Evolutionary conservation across 2,329 filamentous ascomycete genomes (phyloP).

Genomic region (Ophiocordyceps polyrhachis-furcata): DNA sequence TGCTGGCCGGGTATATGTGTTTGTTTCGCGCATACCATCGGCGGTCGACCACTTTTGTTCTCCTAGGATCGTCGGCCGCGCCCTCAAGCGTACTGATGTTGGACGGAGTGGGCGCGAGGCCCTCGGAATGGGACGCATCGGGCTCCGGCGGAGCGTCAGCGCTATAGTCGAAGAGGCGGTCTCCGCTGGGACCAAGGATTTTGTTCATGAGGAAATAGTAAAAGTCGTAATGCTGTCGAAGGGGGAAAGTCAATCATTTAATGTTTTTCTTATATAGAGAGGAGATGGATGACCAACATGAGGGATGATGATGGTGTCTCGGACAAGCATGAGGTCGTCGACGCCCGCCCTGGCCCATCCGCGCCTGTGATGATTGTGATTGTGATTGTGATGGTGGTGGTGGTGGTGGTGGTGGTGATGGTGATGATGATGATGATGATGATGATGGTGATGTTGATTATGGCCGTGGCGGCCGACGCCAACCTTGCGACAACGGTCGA

Average conservation of each 20-base stretch:
- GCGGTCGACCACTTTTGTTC: slow-evolving; percentile 89
- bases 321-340: slow-evolving; percentile 85
- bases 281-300: slow-evolving; percentile 46
- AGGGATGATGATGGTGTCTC: slow-evolving; percentile 79
- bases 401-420: slow-evolving; percentile 25
- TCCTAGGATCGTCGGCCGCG: slow-evolving; percentile 52
- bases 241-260: neutral
- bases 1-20: slow-evolving; percentile 90
- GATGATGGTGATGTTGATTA: no score
- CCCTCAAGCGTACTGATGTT: slow-evolving; percentile 49
- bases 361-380: slow-evolving; percentile 22
- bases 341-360: slow-evolving; percentile 91
- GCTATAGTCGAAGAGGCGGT: slow-evolving; percentile 58
- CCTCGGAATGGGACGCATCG: slow-evolving; percentile 5
- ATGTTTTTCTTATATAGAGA: neutral
- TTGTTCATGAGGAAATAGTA: slow-evolving; percentile 94
- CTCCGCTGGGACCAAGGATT: slow-evolving; percentile 52
- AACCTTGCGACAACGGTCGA: slow-evolving; percentile 81
- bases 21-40: slow-evolving; percentile 97
- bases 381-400: no score
- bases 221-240: slow-evolving; percentile 74
- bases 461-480: slow-evolving; percentile 57
- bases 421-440: neutral
- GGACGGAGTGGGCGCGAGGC: slow-evolving; percentile 13
- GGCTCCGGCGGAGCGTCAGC: slow-evolving; percentile 22